Base-by-base conservation (phyloP, 2,329 filamentous ascomycete species). In the Aspergillus sp. region DNA sequence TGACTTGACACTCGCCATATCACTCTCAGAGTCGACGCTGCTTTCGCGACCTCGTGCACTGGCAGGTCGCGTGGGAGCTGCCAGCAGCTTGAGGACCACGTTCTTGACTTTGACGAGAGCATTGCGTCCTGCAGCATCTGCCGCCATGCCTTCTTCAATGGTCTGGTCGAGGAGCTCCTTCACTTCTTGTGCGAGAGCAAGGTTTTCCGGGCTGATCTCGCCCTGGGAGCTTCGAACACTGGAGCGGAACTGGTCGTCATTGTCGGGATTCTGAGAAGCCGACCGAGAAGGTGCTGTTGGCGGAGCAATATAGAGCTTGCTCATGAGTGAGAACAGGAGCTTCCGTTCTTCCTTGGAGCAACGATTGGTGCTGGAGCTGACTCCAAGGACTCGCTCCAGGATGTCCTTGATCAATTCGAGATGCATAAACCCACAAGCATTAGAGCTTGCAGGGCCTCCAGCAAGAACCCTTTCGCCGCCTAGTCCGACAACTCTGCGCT, bases 271-370 rank as follows among this genome's bases (percentile, higher is more conserved):
- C 12, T 73, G 71, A 37, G 73, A 76, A 6, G 70, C 66, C 4
- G 73, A 68, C 33, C 74, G 70, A 1, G 75, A 72, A 15, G 73
- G 67, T 78, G 62, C 84, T 77, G 59, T 86, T 1, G 88, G 80
- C 0, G 90, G 83, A 1, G 88, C 87, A 48, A 98, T 82, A 70
- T 93, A 86, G 2, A 97, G 80, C 75, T 97, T 98, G 63, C 86
- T 86, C 1, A 98, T 82, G 48, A 97, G 84, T 0, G 87, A 84
- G 27, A 90, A 86, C 9, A 95, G 78, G 1, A 88, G 83, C 72
- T 96, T 97, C 77, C 90, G 91, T 74, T 97, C 93, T 63, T 96
- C 92, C 71, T 90, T 71, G 6, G 70, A 70, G 57, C 73, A 74
- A 11, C 72, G 73, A 56, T 70, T 73, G 14, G 65, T 61, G 2